Evolutionary conservation across 2,329 filamentous ascomycete species (phyloP), one percentile per base, ranked within the genome.

Genomic region (Penicillium sp.): DNA sequence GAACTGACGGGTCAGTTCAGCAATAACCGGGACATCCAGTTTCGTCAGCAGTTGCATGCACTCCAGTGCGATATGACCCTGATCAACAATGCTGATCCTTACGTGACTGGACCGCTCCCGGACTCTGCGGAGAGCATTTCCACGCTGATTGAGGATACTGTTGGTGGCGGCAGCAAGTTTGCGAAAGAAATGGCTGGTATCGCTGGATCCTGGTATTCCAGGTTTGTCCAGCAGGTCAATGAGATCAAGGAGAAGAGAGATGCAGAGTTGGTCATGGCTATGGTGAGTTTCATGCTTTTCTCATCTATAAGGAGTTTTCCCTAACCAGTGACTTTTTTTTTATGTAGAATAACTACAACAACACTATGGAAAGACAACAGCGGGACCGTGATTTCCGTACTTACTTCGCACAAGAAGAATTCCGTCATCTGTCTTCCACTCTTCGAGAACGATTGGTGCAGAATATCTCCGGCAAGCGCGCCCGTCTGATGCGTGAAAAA

Each of bases 31-130:
- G 91, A 96, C 73, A 81, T 84, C 61, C 87, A 91, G 67, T 97
- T 96, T 75, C 87, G 92, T 60, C 90, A 94, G 64, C 91, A 97
- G 75, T 83, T 97, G 2, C 88, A 94, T 68, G 91, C 91, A 64
- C 86, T 97, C n/a, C 92, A 97, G 76, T 87, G 91, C 63, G 92
- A 96, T 74, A 92, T 92, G 76, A 90, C 85, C 57, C 82, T 96
- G 45, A 91, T 96, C 64, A 87, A 91, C 73, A 87, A 90, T 65
- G 90, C 94, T 51, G 89, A 96, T 68, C 89, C 90, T 0, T 95
- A 96, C 72, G 81, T 82, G 51, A 81, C 86, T 59, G 84, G 85
- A 59, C 86, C 90, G 48, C 81, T 96, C 53, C 83, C 84, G 15
- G 85, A 87, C 62, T 77, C 76, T 23, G 78, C 81, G 46, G 87